These are phyloP conservation scores for Chlorencoelia australis DNA, from an alignment of 2,329 filamentous ascomycete species.

Conservation along the genomic window DNA sequence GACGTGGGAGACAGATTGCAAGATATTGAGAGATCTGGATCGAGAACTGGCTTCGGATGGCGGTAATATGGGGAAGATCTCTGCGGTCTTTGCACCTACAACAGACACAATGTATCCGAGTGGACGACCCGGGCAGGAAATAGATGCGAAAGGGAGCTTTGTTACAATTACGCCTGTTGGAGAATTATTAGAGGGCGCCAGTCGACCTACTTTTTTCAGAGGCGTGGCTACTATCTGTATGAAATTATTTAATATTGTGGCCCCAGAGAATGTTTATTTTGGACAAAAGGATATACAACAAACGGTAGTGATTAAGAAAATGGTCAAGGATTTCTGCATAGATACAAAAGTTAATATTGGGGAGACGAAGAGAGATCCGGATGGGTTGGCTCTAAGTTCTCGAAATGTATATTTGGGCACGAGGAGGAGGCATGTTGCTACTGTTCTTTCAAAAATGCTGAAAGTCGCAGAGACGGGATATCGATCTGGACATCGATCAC, in stretches of 20 bases:
- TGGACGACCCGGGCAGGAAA: slow-evolving; percentile 56
- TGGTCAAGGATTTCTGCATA: slow-evolving; percentile 82
- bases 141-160: slow-evolving; percentile 75
- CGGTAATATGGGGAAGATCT: slow-evolving; percentile 53
- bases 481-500: slow-evolving; percentile 37
- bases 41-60: slow-evolving; percentile 56
- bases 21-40: slow-evolving; percentile 57
- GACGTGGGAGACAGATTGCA: slow-evolving; percentile 73
- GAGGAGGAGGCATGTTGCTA: slow-evolving; percentile 60
- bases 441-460: slow-evolving; percentile 62
- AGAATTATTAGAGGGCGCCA: slow-evolving; percentile 71
- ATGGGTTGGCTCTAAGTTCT: slow-evolving; percentile 85
- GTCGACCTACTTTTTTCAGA: slow-evolving; percentile 87
- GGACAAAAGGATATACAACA: slow-evolving; percentile 98
- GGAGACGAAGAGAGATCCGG: slow-evolving; percentile 62
- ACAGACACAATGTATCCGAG: slow-evolving; percentile 82
- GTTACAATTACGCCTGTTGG: slow-evolving; percentile 82
- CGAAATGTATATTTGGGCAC: slow-evolving; percentile 86
- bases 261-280: slow-evolving; percentile 76
- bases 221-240: slow-evolving; percentile 95
- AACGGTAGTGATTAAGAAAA: slow-evolving; percentile 75
- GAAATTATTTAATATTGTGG: slow-evolving; percentile 80
- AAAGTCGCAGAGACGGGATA: slow-evolving; percentile 62
- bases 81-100: slow-evolving; percentile 77
- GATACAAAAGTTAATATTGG: slow-evolving; percentile 65